Evolutionary conservation across 202 grass and related monocot species (phyloP).

Genomic region (Panicum virgatum): DNA sequence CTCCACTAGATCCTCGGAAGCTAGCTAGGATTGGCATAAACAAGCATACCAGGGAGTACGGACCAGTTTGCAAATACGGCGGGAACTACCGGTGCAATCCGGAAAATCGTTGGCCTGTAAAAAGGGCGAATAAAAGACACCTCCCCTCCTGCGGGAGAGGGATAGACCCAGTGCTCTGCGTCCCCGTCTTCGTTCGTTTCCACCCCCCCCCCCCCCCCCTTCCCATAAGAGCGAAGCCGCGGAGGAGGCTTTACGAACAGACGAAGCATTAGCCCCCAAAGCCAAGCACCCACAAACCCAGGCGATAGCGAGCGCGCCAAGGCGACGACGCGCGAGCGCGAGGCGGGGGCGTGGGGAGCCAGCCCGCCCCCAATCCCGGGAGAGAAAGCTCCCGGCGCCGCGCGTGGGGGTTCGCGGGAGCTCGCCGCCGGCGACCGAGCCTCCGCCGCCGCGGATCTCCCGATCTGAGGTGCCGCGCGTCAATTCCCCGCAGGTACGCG

Average conservation of each 20-base stretch:
- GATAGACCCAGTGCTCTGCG: background rate
- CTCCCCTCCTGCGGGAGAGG: background rate
- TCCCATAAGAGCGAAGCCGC: conserved; percentile 33
- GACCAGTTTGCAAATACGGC: background rate
- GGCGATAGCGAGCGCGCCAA: conserved; percentile 44
- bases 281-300: conserved; percentile 35
- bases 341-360: background rate
- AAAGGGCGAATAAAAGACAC: conserved; percentile 10
- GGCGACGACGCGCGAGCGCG: conserved; percentile 10
- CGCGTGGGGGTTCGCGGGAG: background rate
- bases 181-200: conserved; percentile 59
- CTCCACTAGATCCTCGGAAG: too few species aligned
- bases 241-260: conserved; percentile 43
- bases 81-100: background rate
- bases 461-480: conserved; percentile 48
- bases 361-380: conserved; percentile 1
- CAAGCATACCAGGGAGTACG: background rate
- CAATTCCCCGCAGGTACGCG: conserved; percentile 51
- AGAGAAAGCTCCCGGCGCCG: background rate
- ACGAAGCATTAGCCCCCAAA: conserved; percentile 34
- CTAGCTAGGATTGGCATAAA: background rate
- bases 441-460: conserved; percentile 57
- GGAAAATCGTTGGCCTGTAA: conserved; percentile 34
- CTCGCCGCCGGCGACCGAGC: conserved; percentile 32
- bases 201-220: too few species aligned